Conservation (phyloP, 2,329 filamentous ascomycete genomes). For the Dactylellina drechsleri region DNA sequence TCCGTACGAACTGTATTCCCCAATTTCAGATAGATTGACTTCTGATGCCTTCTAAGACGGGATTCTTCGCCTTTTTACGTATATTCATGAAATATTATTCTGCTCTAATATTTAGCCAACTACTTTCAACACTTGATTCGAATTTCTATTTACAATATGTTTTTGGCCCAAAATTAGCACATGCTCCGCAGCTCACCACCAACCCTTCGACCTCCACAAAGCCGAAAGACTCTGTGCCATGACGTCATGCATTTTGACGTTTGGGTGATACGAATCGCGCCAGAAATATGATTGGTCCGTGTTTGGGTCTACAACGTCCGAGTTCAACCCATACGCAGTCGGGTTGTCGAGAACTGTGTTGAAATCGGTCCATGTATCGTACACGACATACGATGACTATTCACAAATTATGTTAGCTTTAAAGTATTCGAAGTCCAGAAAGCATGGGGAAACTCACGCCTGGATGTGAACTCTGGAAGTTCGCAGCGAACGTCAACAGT, state of each 20-base stretch:
- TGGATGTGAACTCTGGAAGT: constrained; percentile 36
- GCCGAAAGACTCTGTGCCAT: constrained; percentile 47
- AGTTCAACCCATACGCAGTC: constrained; percentile 28
- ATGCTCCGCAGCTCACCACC: constrained; percentile 23
- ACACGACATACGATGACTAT: constrained; percentile 36
- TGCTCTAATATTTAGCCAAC: too few relatives aligned
- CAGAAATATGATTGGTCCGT: constrained; percentile 44
- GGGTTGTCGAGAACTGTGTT: constrained; percentile 48
- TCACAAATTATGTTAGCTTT: neutral
- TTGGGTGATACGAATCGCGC: constrained; percentile 46
- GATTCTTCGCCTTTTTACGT: too few relatives aligned
- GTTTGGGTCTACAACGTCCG: constrained; percentile 20
- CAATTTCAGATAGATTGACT: too few relatives aligned
- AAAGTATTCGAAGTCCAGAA: neutral
- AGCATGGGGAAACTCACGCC: constrained; percentile 16
- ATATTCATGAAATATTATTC: too few relatives aligned
- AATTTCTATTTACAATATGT: too few relatives aligned
- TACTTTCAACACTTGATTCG: too few relatives aligned
- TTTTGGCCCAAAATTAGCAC: too few relatives aligned
- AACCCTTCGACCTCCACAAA: constrained; percentile 26
- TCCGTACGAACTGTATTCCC: too few relatives aligned
- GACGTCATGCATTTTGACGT: constrained; percentile 48
- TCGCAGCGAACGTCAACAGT: constrained; percentile 25
- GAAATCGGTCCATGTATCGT: constrained; percentile 42
- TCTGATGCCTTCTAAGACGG: too few relatives aligned